These are phyloP conservation scores for Yamadazyma diddensiae DNA, from an alignment of 1,139 yeast genomes.

Conservation along the genomic window DNA sequence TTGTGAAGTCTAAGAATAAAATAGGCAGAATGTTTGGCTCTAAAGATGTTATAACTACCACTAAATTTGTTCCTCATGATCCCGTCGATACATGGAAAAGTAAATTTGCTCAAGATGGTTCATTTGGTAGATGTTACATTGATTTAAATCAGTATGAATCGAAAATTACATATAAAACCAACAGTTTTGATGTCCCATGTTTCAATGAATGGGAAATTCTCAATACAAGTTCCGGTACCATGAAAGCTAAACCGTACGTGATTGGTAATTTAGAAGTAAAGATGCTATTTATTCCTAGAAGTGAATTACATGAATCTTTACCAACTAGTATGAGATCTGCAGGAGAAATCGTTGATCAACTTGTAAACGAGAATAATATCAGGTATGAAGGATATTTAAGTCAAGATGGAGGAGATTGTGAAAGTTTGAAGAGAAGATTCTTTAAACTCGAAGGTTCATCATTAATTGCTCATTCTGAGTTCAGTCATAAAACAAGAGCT, in stretches of 20 bases:
- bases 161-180: conserved; percentile 51
- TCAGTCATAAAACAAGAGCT: conserved; percentile 59
- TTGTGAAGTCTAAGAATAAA: conserved; percentile 45
- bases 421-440: conserved; percentile 58
- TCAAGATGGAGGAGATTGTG: conserved; percentile 81
- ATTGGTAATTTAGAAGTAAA: conserved; percentile 69
- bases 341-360: conserved; percentile 47
- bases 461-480: conserved; percentile 64
- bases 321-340: conserved; percentile 68
- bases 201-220: conserved; percentile 78
- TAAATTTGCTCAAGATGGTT: conserved; percentile 77
- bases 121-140: conserved; percentile 76
- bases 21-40: conserved; percentile 48
- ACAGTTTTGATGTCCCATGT: conserved; percentile 55
- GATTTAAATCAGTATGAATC: conserved; percentile 59
- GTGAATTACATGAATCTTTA: conserved; percentile 52
- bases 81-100: conserved; percentile 54
- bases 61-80: conserved; percentile 52
- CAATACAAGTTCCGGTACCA: conserved; percentile 26
- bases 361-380: conserved; percentile 36
- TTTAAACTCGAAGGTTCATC: conserved; percentile 61
- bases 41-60: conserved; percentile 49
- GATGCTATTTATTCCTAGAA: conserved; percentile 69
- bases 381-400: conserved; percentile 59
- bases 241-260: conserved; percentile 51